Evolutionary conservation across 1,139 yeast genomes (phyloP).

Genomic region (Lodderomyces pseudojiufengensis): DNA sequence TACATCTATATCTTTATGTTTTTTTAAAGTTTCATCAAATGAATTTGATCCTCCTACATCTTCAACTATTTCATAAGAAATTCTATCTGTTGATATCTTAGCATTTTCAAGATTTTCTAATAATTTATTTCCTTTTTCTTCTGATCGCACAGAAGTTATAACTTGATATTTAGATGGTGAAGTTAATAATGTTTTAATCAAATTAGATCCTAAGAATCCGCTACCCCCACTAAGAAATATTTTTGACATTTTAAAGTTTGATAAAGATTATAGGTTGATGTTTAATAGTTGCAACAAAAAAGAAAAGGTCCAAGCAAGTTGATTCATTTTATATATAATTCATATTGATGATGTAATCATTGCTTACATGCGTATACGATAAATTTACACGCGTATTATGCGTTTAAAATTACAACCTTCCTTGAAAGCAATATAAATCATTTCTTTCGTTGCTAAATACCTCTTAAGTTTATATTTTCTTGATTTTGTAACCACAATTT

Average conservation of each 20-base stretch:
- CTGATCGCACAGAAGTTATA: slow-evolving; percentile 35
- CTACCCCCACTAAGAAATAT: slow-evolving; percentile 27
- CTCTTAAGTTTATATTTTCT: no score
- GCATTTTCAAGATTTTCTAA: slow-evolving; percentile 6
- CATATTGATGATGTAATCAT: no score
- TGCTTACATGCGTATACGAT: no score
- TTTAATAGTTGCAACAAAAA: no score
- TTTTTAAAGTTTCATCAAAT: slow-evolving; percentile 28
- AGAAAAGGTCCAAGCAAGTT: no score
- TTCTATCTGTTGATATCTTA: slow-evolving; percentile 10
- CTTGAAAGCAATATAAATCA: no score
- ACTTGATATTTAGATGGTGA: slow-evolving; percentile 25
- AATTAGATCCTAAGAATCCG: slow-evolving; percentile 30
- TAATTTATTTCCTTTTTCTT: slow-evolving; percentile 24
- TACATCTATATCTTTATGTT: slow-evolving; percentile 24
- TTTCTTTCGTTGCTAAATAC: no score
- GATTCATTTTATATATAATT: no score
- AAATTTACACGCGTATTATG: no score
- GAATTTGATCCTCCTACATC: slow-evolving; percentile 25
- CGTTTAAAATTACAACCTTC: no score
- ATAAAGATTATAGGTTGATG: no score
- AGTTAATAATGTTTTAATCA: slow-evolving; percentile 23
- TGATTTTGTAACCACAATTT: no score
- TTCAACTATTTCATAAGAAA: slow-evolving; percentile 26
- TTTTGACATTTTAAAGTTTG: slow-evolving; percentile 6